Conservation (phyloP, 805 yeast species). For the Danielia reshetovae region DNA sequence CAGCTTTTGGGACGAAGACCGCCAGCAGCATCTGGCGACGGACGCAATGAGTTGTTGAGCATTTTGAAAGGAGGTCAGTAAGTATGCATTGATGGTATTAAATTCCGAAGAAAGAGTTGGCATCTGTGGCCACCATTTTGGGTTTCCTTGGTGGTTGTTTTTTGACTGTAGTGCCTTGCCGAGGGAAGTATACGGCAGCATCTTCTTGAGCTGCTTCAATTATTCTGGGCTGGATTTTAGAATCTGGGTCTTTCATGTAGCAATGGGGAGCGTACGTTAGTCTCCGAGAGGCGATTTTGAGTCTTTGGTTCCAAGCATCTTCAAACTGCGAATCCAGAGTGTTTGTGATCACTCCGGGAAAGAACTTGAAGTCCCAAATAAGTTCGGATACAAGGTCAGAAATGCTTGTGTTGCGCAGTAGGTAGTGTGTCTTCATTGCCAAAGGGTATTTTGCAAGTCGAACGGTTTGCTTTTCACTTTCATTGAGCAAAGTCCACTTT, state of each 20-base stretch:
- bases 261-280: slow-evolving; percentile 9
- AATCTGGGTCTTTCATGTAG: slow-evolving; percentile 11
- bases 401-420: slow-evolving; percentile 9
- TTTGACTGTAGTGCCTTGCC: background rate
- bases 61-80: slow-evolving; percentile 17
- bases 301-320: slow-evolving; percentile 15
- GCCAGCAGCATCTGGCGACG: background rate
- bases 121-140: slow-evolving; percentile 6
- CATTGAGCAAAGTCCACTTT: slow-evolving; percentile 19
- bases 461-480: slow-evolving; percentile 8
- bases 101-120: slow-evolving; percentile 18
- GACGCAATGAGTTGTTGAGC: slow-evolving; percentile 17
- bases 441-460: slow-evolving; percentile 20
- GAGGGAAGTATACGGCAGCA: no score
- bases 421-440: slow-evolving; percentile 20
- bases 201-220: no score
- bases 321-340: slow-evolving; percentile 2
- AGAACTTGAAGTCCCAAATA: slow-evolving; percentile 17
- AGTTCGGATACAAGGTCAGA: background rate
- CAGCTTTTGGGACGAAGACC: slow-evolving; percentile 16
- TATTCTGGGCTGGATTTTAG: no score
- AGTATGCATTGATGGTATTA: no score
- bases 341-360: slow-evolving; percentile 8
- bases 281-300: slow-evolving; percentile 6
- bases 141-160: background rate